Conservation (phyloP, 805 yeast species). For the Kodamaea restingae region DNA sequence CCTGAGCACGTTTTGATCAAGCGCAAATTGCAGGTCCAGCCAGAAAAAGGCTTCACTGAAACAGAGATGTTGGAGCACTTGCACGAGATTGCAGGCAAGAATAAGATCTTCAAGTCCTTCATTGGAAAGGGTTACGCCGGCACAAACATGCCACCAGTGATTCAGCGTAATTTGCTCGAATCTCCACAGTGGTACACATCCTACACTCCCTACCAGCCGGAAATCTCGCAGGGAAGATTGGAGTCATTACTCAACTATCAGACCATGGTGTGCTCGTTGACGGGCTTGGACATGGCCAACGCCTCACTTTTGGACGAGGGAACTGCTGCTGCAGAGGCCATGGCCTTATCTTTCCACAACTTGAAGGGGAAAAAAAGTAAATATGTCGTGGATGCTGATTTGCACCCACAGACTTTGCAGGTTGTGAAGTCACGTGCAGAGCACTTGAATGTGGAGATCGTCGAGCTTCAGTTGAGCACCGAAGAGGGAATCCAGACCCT, state of each 20-base stretch:
- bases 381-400: constrained; percentile 68
- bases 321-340: constrained; percentile 96
- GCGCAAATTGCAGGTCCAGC: constrained; percentile 63
- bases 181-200: constrained; percentile 98
- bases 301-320: constrained; percentile 95
- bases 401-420: constrained; percentile 82
- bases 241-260: constrained; percentile 89
- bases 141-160: constrained; percentile 84
- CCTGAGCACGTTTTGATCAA: constrained; percentile 72
- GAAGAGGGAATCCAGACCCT: constrained; percentile 28
- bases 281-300: constrained; percentile 93
- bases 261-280: constrained; percentile 84
- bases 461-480: constrained; percentile 52
- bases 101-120: constrained; percentile 66
- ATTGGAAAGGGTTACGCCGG: constrained; percentile 96
- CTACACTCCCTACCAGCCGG: constrained; percentile 98
- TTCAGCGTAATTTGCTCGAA: constrained; percentile 87
- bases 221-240: constrained; percentile 93
- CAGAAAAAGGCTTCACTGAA: constrained; percentile 74
- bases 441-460: constrained; percentile 64
- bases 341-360: constrained; percentile 74
- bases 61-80: constrained; percentile 71
- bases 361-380: constrained; percentile 61
- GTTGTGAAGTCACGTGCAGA: constrained; percentile 77
- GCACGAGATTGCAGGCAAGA: constrained; percentile 65